Evolutionary conservation across 768 basidiomycete species (phyloP), one percentile per base, ranked within the genome.

Genomic region (Tricholoma flavovirens): DNA sequence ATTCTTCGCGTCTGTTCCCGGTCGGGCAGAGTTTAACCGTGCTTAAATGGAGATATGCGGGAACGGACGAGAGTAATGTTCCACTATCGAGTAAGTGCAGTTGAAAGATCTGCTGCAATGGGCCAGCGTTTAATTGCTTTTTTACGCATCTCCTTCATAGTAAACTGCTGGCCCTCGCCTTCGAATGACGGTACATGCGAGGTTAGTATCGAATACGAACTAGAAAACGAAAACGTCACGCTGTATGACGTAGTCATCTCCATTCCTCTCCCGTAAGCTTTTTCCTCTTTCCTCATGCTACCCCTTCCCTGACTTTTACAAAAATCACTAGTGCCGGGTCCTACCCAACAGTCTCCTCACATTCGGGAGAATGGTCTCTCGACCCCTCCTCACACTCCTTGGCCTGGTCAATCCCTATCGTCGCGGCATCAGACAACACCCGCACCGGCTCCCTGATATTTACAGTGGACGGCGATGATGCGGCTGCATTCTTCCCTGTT

Each of bases 141-240:
- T 4, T 48, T 35, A 12, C n/a, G n/a, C n/a, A n/a, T 22, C 3
- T n/a, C 32, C 9, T 29, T 55, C 26, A 17, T 60, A 94, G 95
- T 99, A 69, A 99, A 93, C 67, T 95, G 93, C 72, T 98, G 95
- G 95, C 97, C 95, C 11, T 87, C 93, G 11, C 88, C 91, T 5
- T 86, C 90, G 36, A 92, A 91, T 63, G 88, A 93, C 58, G 93
- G 93, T n/a, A 88, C 87, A 1, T 90, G 87, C 62, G 93, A 96
- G 60, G 91, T 98, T 57, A 95, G 90, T 71, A 91, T 98, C 59
- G 97, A 98, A 71, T 98, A 97, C 67, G 95, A 98, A 68, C 87
- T 98, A 46, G 93, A 96, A 67, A 90, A 93, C 60, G 81, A 88
- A 59, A 80, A 79, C 49, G 73, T 98, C 53, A 83, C 84, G 0